Base-by-base conservation (phyloP, 2,329 filamentous ascomycete genomes). In the Cryphonectria japonica region DNA sequence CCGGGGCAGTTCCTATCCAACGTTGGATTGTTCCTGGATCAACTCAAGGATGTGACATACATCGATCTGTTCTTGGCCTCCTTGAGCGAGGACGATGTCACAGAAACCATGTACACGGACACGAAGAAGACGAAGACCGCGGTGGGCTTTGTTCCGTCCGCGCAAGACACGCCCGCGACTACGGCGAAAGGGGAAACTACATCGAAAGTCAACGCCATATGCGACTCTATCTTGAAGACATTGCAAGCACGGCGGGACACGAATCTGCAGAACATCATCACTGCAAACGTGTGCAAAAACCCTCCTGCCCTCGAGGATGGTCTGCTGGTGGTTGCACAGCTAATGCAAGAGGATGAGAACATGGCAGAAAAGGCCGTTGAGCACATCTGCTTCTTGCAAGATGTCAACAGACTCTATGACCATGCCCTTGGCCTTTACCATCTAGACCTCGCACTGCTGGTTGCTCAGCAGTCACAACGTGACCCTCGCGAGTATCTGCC, bases 301-400 rank as follows among this genome's bases (percentile, higher is more conserved):
- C 96, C 96, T 0, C 94, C 96, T 8, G 95, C 97, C 66, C 87
- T 98, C 0, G 93, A 97, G 71, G 91, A 95, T 72, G 96, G 94
- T 2, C 84, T 99, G 66, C 83, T 83, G 2, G 89, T 98, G 43
- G 93, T 98, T 46, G 91, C 93, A 4, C 87, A 90, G 68, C 83
- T 99, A 50, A 87, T 90, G 84, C 86, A 87, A 69, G 87, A 91
- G 75, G 88, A 92, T 66, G 84, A 89, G 59, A 87, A 90, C 67
- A 86, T 95, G 75, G 93, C 94, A 0, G 95, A 98, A 75, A 92
- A 91, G 79, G 95, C 95, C 0, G 92, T 98, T 32, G 94, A 98
- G 78, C 96, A 99, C 78, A 98, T 99, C 72, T 98, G 94, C 85
- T 99, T 99, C 85, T 87, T 99, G 59, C 93, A 95, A 0, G 96